These are phyloP conservation scores for Diospyros kaki DNA, from an alignment of 148 eudicot species.

Conservation along the genomic window DNA sequence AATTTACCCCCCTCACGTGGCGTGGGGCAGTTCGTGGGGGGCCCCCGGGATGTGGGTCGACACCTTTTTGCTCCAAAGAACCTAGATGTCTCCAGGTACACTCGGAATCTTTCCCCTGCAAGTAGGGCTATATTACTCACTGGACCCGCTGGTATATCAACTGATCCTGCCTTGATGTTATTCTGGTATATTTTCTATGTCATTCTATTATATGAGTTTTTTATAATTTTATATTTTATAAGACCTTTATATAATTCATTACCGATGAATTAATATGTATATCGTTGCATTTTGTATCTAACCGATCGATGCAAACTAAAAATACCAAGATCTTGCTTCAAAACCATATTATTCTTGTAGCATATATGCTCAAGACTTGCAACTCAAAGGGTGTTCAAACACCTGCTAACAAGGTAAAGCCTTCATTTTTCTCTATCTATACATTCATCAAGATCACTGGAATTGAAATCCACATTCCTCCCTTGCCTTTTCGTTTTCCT, in stretches of 20 bases:
- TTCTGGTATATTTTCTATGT: too few relatives aligned
- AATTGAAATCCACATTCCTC: conserved; percentile 2
- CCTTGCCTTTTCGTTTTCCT: not conserved
- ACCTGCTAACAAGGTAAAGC: not conserved
- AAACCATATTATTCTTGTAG: not conserved
- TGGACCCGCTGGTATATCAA: conserved; percentile 80
- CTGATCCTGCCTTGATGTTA: not conserved
- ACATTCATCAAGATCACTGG: conserved; percentile 21
- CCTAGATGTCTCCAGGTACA: conserved; percentile 80
- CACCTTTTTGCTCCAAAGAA: too few relatives aligned
- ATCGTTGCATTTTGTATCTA: too few relatives aligned
- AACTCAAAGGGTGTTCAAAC: not conserved
- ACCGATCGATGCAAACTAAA: not conserved
- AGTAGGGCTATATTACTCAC: conserved; percentile 86
- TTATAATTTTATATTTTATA: too few relatives aligned
- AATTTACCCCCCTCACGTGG: too few relatives aligned
- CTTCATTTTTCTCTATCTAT: not conserved
- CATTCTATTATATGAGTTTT: too few relatives aligned
- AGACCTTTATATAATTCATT: too few relatives aligned
- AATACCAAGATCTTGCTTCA: not conserved
- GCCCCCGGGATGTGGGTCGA: too few relatives aligned
- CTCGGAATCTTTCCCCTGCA: conserved; percentile 84
- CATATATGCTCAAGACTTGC: not conserved
- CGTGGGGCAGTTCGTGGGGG: too few relatives aligned
- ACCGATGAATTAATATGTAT: too few relatives aligned